Evolutionary conservation across 768 basidiomycete species (phyloP).

Genomic region (Boletus sp.): DNA sequence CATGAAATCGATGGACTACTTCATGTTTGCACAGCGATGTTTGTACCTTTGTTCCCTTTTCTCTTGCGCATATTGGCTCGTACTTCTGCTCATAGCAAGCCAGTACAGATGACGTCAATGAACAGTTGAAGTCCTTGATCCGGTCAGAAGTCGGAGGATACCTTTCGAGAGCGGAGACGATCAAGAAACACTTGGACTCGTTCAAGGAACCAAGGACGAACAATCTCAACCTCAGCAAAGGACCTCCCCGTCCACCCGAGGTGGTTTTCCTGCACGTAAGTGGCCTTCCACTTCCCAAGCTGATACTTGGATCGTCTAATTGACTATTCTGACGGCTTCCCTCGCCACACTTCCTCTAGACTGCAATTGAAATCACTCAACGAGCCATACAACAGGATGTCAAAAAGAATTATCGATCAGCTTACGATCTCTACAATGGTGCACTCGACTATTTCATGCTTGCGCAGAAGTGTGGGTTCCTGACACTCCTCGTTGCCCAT

Average conservation of each 20-base stretch:
- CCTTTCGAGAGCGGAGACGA: conserved; percentile 80
- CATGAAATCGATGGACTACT: conserved; percentile 92
- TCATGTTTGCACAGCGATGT: conserved; percentile 96
- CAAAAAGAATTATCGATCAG: conserved; percentile 86
- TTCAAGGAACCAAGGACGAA: background rate
- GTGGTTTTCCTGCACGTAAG: conserved; percentile 16
- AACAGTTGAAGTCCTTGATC: conserved; percentile 81
- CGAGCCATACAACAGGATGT: conserved; percentile 86
- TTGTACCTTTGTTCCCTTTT: conserved; percentile 6
- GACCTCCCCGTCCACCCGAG: conserved; percentile 15
- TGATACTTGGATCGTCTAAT: background rate
- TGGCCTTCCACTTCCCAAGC: too few species aligned
- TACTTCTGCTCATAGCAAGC: conserved; percentile 3
- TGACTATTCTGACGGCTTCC: background rate
- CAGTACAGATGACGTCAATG: conserved; percentile 71
- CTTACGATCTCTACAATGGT: conserved; percentile 90
- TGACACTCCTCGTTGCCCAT: background rate
- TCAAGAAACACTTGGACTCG: conserved; percentile 70
- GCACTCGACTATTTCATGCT: conserved; percentile 97
- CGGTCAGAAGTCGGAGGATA: conserved; percentile 85
- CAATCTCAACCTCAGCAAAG: background rate
- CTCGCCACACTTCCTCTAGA: conserved; percentile 32
- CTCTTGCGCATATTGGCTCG: background rate
- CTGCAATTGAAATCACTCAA: conserved; percentile 85
- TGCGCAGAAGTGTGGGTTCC: conserved; percentile 72